phyloP scores from a whole-genome alignment of 768 basidiomycete genomes.

The Suillus ampliporus region DNA sequence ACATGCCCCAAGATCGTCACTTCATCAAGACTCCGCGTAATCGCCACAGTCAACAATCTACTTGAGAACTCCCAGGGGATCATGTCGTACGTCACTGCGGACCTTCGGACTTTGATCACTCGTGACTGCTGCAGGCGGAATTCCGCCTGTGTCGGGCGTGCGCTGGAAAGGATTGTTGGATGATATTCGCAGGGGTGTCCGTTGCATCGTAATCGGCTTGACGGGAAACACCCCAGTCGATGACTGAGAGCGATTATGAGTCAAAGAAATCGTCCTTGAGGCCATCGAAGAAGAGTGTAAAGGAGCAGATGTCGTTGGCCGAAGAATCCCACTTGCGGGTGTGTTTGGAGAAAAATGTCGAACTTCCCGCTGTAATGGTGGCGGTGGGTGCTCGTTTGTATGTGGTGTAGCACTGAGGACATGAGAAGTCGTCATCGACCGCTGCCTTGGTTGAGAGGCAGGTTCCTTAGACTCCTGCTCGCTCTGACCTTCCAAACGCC shows the following conservation, averaged over 20 bases:
- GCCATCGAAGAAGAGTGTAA: constrained; percentile 15
- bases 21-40: not conserved
- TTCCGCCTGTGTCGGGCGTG: constrained; percentile 17
- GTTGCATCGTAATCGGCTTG: constrained; percentile 21
- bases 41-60: constrained; percentile 18
- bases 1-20: not conserved
- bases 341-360: constrained; percentile 21
- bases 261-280: constrained; percentile 11
- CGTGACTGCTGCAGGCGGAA: constrained; percentile 8
- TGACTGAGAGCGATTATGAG: constrained; percentile 24
- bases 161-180: constrained; percentile 38
- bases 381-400: constrained; percentile 11
- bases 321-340: constrained; percentile 24
- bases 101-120: constrained; percentile 16
- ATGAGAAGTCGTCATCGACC: constrained; percentile 46
- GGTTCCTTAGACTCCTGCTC: constrained; percentile 27
- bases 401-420: constrained; percentile 38
- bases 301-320: constrained; percentile 22
- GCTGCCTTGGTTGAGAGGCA: constrained; percentile 49
- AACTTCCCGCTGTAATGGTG: constrained; percentile 18
- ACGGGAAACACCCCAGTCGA: constrained; percentile 9
- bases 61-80: constrained; percentile 36
- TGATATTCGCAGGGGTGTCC: constrained; percentile 31
- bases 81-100: constrained; percentile 27
- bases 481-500: constrained; percentile 40